These are phyloP conservation scores for Phytophthora fragariaefolia DNA, from an alignment of 352 stramenopile species.

Conservation along the genomic window DNA sequence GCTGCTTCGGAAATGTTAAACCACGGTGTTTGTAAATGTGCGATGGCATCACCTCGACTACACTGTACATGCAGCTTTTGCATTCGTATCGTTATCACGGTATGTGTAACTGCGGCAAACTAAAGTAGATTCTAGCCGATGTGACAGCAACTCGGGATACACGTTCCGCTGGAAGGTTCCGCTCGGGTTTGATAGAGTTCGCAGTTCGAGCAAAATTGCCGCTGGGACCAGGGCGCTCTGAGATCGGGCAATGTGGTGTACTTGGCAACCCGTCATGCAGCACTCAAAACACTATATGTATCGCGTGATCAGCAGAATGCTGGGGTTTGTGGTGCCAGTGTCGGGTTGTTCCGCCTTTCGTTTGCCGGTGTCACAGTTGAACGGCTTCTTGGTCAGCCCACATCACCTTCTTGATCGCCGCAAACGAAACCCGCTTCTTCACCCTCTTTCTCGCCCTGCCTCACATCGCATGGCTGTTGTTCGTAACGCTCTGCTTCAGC, in stretches of 20 bases:
- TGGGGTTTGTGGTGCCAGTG: constrained; percentile 6
- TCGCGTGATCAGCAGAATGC: constrained; percentile 3
- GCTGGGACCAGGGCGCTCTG: no score
- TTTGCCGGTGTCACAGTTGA: constrained; percentile 12
- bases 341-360: constrained; percentile 17
- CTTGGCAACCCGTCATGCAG: not conserved
- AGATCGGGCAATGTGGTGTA: no score
- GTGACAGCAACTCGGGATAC: no score
- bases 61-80: no score
- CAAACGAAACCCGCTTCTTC: constrained; percentile 31
- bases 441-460: constrained; percentile 25
- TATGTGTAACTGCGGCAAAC: no score
- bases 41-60: no score
- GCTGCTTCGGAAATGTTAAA: constrained; percentile 20
- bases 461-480: constrained; percentile 30
- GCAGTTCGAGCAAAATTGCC: no score
- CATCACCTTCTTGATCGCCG: constrained; percentile 17
- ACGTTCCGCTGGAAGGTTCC: no score
- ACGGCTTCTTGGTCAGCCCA: constrained; percentile 19
- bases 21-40: constrained; percentile 6
- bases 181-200: no score
- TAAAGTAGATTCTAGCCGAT: no score
- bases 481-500: constrained; percentile 31
- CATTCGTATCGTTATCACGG: no score
- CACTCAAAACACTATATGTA: not conserved